Conservation (phyloP, 2,329 filamentous ascomycete genomes). For the Gremmenia infestans region DNA sequence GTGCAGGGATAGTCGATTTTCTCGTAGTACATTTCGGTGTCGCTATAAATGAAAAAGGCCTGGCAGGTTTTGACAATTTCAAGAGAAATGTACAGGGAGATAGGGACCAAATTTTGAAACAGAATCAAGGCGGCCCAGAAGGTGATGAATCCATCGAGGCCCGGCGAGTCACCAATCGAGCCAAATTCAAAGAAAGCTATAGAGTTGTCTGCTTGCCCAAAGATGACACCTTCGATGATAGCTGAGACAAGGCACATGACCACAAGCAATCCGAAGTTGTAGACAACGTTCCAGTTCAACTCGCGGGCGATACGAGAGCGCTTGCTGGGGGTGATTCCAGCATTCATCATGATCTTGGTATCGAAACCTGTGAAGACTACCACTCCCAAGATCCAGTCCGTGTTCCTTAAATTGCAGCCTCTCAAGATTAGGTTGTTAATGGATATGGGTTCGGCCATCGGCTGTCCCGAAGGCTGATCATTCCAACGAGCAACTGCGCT, state of each 20-base stretch:
- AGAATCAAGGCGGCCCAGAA: slow-evolving; percentile 94
- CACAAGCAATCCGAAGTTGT: slow-evolving; percentile 89
- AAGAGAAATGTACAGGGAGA: slow-evolving; percentile 94
- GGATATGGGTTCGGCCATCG: slow-evolving; percentile 87
- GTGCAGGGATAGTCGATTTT: slow-evolving; percentile 90
- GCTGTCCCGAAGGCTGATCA: slow-evolving; percentile 60
- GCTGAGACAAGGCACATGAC: slow-evolving; percentile 83
- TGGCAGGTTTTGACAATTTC: slow-evolving; percentile 93
- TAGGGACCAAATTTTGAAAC: slow-evolving; percentile 98
- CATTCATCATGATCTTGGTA: slow-evolving; percentile 99
- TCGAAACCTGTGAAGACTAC: slow-evolving; percentile 94
- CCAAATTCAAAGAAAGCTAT: slow-evolving; percentile 80
- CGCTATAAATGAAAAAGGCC: slow-evolving; percentile 96
- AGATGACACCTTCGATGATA: slow-evolving; percentile 79
- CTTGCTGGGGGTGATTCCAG: slow-evolving; percentile 91
- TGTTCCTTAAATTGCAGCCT: slow-evolving; percentile 90
- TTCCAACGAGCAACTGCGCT: slow-evolving; percentile 85
- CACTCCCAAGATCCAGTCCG: slow-evolving; percentile 89
- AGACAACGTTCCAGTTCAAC: slow-evolving; percentile 95
- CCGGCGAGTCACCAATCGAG: slow-evolving; percentile 68
- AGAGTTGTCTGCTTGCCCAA: slow-evolving; percentile 70
- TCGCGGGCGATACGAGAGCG: slow-evolving; percentile 85
- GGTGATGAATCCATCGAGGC: slow-evolving; percentile 86
- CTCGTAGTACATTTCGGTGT: slow-evolving; percentile 95
- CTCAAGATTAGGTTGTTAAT: slow-evolving; percentile 95